Percentiles rank a stretch among this genome's conserved stretches.
These are phyloP conservation scores for Cyanidiococcus yangmingshanensis DNA, from an alignment of 23 red algal species.

Conservation along the genomic window DNA sequence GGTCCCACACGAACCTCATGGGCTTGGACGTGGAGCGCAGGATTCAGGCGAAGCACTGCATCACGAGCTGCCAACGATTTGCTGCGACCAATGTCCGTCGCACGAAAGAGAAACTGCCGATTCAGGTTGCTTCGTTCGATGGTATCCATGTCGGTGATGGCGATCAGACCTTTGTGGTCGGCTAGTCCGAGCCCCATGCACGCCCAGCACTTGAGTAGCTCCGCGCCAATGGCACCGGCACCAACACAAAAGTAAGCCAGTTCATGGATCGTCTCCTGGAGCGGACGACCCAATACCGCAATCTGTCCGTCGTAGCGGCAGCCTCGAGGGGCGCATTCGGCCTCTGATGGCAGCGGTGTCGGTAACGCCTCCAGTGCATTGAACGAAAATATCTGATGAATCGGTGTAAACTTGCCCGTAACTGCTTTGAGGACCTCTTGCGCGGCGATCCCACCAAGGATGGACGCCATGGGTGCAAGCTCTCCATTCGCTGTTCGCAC, in stretches of 20 bases:
- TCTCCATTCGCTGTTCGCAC: constrained; percentile 57
- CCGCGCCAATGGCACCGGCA: constrained; percentile 91
- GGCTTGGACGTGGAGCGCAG: constrained; percentile 41
- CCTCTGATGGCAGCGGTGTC: constrained; percentile 49
- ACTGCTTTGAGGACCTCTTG: constrained; percentile 94
- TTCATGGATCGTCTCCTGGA: constrained; percentile 55
- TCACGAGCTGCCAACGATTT: constrained; percentile 71
- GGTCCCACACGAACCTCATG: constrained; percentile 78
- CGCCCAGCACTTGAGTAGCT: constrained; percentile 90
- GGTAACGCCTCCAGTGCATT: constrained; percentile 74
- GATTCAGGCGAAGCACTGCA: constrained; percentile 68
- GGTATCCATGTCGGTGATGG: constrained; percentile 95
- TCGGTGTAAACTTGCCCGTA: constrained; percentile 85
- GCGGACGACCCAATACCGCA: constrained; percentile 54
- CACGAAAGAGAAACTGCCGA: constrained; percentile 91
- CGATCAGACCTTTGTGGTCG: constrained; percentile 42
- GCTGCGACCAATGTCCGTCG: constrained; percentile 77
- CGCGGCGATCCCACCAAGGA: constrained; percentile 74
- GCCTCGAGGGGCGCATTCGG: constrained; percentile 40
- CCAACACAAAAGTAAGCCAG: constrained; percentile 92
- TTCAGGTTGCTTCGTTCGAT: constrained; percentile 95
- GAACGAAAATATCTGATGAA: constrained; percentile 84
- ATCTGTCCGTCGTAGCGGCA: constrained; percentile 95
- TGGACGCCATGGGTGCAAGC: constrained; percentile 75
- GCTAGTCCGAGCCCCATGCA: constrained; percentile 84